Evolutionary conservation across 345 rosid genomes (phyloP), one percentile per base, ranked within the genome.

Genomic region (Acer saccharum): DNA sequence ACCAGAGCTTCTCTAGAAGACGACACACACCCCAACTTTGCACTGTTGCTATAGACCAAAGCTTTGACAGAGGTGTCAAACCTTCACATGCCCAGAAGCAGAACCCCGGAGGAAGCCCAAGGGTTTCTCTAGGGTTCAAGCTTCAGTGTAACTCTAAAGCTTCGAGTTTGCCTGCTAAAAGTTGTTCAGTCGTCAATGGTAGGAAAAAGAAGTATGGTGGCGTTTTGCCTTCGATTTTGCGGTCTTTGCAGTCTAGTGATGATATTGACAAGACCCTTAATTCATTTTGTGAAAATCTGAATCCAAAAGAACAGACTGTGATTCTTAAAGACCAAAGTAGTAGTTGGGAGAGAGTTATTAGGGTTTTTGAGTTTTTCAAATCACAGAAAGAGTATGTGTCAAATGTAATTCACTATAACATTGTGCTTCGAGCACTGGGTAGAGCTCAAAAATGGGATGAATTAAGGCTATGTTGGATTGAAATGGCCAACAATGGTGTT

Each of bases 361-460:
- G 87, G 80, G 93, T 92, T 61, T 95, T 94, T 68, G 89, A 89
- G 48, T 92, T 88, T 71, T 95, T 95, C 78, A 93, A 90, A 43
- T 83, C 88, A 10, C 89, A 55, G 83, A 72, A 88, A 54, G 86
- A 90, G 60, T 93, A 95, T 72, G 88, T 80, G 1, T 92, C 95
- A 0, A 89, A 90, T 78, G 95, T 90, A 50, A 90, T 92, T 83
- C 97, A 95, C 82, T 95, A 95, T 69, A 93, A 90, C 44, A 84
- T 95, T 10, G 94, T 93, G 86, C 91, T 95, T 41, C 79, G 97
- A 68, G 90, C 91, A 0, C 66, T 93, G 69, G 98, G 98, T 23
- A 89, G 89, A 83, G 98, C 97, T 75, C 90, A 85, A 79, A 90
- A 82, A 82, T 90, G 98, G 98, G 97, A 95, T 80, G 92, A 95